Evolutionary conservation across 106 monocot species (phyloP), one percentile per base, ranked within the genome.

Genomic region (Dendrobium huoshanense): DNA sequence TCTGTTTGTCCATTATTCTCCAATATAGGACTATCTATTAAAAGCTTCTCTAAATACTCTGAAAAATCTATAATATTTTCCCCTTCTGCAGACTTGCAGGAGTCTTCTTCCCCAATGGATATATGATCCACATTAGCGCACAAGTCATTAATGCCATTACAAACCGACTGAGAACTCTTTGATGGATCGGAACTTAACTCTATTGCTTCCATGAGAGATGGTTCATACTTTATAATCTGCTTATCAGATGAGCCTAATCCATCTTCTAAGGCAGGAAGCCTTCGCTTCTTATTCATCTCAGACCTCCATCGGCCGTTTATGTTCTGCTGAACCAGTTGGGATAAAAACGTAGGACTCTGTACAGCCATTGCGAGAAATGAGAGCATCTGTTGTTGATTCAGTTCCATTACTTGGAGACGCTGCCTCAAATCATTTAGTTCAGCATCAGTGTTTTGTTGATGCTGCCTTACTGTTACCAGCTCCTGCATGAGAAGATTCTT

Each of bases 341-440:
- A 40, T 27, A 87, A 51, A 59, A 90, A 70, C 18, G 51, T 64
- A 15, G 90, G 87, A 54, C 61, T 85, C 80, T 90, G 72, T 8
- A 90, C 85, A 41, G 81, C 87, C 87, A 90, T 83, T 20, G 90
- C 90, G 11, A 90, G 73, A 73, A 90, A 87, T 47, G 90, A 90
- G 17, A 90, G 6, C 90, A 90, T 90, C 68, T 87, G 81, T 55
- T 85, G 85, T 55, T 90, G 90, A 20, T 90, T 81, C 27, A 76
- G 80, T 47, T 90, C 90, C 85, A 90, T 90, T 37, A 61, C 41
- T 17, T 85, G 80, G 17, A 90, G 73, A 44, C 83, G 83, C 42
- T 79, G 87, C 70, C 75, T 81, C 61, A 90, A 31, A 11, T n/a
- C 75, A 15, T 72, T 75, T 9, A 90, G 19, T 25, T 90, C 77